These are phyloP conservation scores for Paracoccidioides brasiliensis DNA, from an alignment of 2,329 filamentous ascomycete species.

Conservation along the genomic window DNA sequence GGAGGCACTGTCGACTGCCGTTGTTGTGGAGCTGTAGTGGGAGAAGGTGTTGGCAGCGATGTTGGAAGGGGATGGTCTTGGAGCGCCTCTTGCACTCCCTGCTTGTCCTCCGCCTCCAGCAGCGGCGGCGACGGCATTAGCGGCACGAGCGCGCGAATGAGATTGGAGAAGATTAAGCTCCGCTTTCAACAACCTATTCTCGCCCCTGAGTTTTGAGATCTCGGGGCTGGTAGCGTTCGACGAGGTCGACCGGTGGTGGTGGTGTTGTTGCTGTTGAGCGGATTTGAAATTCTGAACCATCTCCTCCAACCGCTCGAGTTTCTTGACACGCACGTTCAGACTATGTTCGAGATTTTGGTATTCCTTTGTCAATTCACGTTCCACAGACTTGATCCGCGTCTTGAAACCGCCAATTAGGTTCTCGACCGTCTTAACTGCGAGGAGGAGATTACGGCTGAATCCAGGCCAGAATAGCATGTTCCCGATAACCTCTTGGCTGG, in stretches of 20 bases:
- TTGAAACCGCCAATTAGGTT: conserved; percentile 65
- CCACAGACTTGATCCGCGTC: conserved; percentile 66
- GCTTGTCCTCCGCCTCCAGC: conserved; percentile 17
- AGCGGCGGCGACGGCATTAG: conserved; percentile 28
- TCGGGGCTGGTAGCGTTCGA: conserved; percentile 35
- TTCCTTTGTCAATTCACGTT: conserved; percentile 79
- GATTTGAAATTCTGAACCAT: conserved; percentile 51
- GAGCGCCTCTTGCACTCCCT: conserved; percentile 11
- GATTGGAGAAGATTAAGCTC: conserved; percentile 56
- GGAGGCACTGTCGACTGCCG: conserved; percentile 20
- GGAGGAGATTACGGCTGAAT: conserved; percentile 79
- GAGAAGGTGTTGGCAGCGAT: conserved; percentile 36
- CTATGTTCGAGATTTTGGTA: conserved; percentile 76
- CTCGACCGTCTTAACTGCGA: conserved; percentile 79
- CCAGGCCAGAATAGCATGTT: conserved; percentile 63
- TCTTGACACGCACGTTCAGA: conserved; percentile 66
- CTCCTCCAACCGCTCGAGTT: conserved; percentile 74
- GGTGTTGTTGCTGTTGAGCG: conserved; percentile 17
- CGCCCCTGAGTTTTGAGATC: conserved; percentile 44
- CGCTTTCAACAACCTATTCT: conserved; percentile 47
- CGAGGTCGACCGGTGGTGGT: conserved; percentile 18
- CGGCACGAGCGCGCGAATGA: conserved; percentile 45
- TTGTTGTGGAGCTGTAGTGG: conserved; percentile 40
- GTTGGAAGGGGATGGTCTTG: conserved; percentile 16
- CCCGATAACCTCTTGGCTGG: conserved; percentile 71